Evolutionary conservation across 2,329 filamentous ascomycete genomes (phyloP).

Genomic region (Decorospora gaudefroyi): DNA sequence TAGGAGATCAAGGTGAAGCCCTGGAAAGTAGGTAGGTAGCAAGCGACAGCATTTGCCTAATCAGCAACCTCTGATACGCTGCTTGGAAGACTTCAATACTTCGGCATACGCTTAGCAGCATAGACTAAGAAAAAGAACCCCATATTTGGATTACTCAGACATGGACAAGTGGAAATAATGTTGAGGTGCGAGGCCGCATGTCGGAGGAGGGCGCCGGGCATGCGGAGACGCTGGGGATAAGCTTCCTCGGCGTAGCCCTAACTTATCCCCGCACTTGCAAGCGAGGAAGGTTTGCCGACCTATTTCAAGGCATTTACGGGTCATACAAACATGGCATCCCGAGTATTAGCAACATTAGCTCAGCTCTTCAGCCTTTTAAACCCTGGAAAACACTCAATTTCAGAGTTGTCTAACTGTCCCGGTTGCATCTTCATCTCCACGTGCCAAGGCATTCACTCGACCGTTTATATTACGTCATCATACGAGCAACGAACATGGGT

Average conservation of each 20-base stretch:
- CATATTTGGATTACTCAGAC: too few relatives aligned
- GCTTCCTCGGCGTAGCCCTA: conserved; percentile 10
- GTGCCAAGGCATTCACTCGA: neutral
- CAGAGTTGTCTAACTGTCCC: neutral
- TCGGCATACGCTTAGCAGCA: too few relatives aligned
- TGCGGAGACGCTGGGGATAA: conserved; percentile 4
- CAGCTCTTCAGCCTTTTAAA: neutral
- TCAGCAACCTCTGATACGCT: too few relatives aligned
- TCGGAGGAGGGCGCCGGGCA: too few relatives aligned
- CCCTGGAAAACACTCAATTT: neutral
- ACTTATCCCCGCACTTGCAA: conserved; percentile 14
- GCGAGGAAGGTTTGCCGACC: conserved; percentile 20
- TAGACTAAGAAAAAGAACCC: too few relatives aligned
- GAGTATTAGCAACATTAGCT: neutral
- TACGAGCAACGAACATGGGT: conserved; percentile 23
- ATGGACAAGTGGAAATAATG: too few relatives aligned
- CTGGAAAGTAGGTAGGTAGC: too few relatives aligned
- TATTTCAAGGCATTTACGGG: conserved; percentile 5
- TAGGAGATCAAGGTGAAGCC: too few relatives aligned
- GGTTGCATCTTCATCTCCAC: neutral
- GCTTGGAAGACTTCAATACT: too few relatives aligned
- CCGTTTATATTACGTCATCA: neutral
- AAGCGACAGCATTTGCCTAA: too few relatives aligned
- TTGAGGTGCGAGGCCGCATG: too few relatives aligned
- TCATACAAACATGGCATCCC: conserved; percentile 12